Evolutionary conservation across 306 rosid genomes (phyloP).

Genomic region (Cucurbita argyrosperma): DNA sequence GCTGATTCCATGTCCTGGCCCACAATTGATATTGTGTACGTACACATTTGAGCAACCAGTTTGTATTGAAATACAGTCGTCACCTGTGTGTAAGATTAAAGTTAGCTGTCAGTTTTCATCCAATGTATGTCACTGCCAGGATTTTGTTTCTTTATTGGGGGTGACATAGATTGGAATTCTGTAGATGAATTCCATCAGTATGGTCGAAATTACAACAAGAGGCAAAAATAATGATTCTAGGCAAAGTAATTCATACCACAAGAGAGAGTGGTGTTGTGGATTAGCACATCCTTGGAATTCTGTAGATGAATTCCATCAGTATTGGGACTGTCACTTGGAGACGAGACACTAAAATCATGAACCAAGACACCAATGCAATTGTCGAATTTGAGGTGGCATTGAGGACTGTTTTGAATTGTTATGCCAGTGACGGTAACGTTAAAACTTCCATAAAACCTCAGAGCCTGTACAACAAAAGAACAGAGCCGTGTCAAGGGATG

Average conservation of each 20-base stretch:
- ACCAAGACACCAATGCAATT: conserved; percentile 74
- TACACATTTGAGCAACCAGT: conserved; percentile 85
- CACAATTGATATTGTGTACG: conserved; percentile 77
- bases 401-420: conserved; percentile 78
- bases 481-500: conserved; percentile 17
- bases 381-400: conserved; percentile 93
- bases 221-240: background rate
- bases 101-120: background rate
- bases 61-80: conserved; percentile 86
- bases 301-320: conserved; percentile 97
- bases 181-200: too few species aligned
- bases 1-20: conserved; percentile 99
- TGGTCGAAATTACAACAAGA: background rate
- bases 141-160: background rate
- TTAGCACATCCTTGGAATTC: conserved; percentile 70
- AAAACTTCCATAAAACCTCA: conserved; percentile 80
- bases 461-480: conserved; percentile 41
- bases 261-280: conserved; percentile 46
- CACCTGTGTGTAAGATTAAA: conserved; percentile 41
- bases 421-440: conserved; percentile 78
- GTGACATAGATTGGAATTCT: background rate
- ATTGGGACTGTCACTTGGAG: conserved; percentile 83
- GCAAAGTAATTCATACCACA: conserved; percentile 49
- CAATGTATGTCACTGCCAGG: background rate
- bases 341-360: conserved; percentile 51